Percentiles rank a stretch among this genome's conserved stretches.
Conservation (phyloP, 2,329 filamentous ascomycete genomes). For the Alternaria solani region DNA sequence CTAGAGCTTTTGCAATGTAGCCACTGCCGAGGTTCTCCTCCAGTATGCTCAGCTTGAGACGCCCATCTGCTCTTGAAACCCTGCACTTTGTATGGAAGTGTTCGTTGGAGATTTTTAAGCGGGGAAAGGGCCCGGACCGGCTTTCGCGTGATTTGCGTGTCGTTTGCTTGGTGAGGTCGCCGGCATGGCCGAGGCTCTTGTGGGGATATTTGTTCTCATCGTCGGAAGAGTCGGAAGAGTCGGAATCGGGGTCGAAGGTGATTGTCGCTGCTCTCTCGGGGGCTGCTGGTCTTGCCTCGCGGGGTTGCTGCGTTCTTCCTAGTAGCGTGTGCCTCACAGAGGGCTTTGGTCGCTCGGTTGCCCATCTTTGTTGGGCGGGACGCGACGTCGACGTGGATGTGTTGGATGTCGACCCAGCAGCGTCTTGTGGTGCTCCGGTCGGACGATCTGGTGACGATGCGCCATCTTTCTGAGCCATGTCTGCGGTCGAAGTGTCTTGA, state of each 20-base stretch:
- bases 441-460: not conserved
- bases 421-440: not conserved
- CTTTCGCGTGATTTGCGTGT: conserved; percentile 16
- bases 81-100: conserved; percentile 70
- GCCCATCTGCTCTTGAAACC: conserved; percentile 72
- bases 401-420: not conserved
- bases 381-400: conserved; percentile 17
- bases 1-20: conserved; percentile 77
- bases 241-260: conserved; percentile 42
- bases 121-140: conserved; percentile 54
- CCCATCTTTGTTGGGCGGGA: conserved; percentile 36
- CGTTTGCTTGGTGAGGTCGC: conserved; percentile 15
- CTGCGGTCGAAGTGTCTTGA: not conserved
- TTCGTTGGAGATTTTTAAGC: conserved; percentile 69
- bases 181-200: conserved; percentile 28
- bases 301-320: conserved; percentile 25
- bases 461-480: not conserved
- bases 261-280: conserved; percentile 35
- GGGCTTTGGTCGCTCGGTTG: conserved; percentile 43
- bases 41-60: conserved; percentile 72
- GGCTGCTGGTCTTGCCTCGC: conserved; percentile 19
- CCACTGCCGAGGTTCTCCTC: conserved; percentile 74
- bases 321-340: conserved; percentile 32
- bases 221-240: conserved; percentile 34
- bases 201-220: conserved; percentile 30